Conservation (phyloP, 768 basidiomycete species). For the Suillus clintonianus region DNA sequence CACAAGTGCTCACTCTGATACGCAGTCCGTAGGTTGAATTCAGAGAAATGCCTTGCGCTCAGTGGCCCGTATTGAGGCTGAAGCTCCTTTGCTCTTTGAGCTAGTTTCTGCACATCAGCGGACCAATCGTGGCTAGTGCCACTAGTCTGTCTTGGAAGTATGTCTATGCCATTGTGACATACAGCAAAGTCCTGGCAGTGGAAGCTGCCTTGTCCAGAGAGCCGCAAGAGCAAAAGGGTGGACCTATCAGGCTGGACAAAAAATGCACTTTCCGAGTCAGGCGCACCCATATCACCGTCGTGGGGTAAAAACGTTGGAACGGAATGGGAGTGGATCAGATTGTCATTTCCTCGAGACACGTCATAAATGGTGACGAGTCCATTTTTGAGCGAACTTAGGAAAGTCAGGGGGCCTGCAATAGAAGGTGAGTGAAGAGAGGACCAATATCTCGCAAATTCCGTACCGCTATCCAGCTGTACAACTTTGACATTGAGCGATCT, state of each 20-base stretch:
- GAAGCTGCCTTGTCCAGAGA: conserved; percentile 51
- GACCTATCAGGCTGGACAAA: conserved; percentile 29
- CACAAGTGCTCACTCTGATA: conserved; percentile 55
- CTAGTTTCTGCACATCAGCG: conserved; percentile 40
- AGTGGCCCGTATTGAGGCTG: conserved; percentile 44
- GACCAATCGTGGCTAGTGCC: conserved; percentile 37
- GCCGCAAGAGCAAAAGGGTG: conserved; percentile 42
- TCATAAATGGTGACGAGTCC: conserved; percentile 65
- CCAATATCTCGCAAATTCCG: conserved; percentile 4
- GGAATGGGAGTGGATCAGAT: conserved; percentile 45
- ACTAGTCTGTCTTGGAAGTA: neutral
- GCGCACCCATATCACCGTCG: conserved; percentile 20
- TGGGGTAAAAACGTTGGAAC: conserved; percentile 43
- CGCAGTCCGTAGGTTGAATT: conserved; percentile 49
- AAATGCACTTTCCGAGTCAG: conserved; percentile 34
- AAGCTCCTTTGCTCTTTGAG: conserved; percentile 25
- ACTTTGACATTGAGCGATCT: conserved; percentile 52
- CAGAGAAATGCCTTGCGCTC: conserved; percentile 43
- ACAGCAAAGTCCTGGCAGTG: conserved; percentile 42
- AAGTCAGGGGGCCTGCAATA: conserved; percentile 47
- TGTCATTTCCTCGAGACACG: conserved; percentile 42
- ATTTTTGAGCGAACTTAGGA: conserved; percentile 63
- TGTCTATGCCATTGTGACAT: conserved; percentile 12
- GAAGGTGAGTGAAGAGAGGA: neutral
- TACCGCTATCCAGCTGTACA: conserved; percentile 35